A percentile compares a stretch with the other conserved stretches of the same genome.
Conservation (phyloP, 208 protist genomes). For the Crithidia thermophila region DNA sequence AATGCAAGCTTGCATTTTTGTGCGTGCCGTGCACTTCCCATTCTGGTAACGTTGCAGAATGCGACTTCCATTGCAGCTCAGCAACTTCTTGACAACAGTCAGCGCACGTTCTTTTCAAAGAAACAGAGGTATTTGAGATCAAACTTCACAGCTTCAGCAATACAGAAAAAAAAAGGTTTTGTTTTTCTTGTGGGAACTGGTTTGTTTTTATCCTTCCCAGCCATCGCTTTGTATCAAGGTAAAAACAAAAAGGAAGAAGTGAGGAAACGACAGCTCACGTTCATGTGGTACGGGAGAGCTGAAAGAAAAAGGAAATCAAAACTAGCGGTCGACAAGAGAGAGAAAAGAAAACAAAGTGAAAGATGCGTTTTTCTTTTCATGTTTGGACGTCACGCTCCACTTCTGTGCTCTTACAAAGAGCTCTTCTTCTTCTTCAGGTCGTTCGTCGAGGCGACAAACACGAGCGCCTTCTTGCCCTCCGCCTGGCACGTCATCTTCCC, state of each 20-base stretch:
- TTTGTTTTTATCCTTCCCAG: neutral
- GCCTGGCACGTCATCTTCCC: slow-evolving; percentile 64
- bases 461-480: slow-evolving; percentile 45
- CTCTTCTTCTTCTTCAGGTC: slow-evolving; percentile 15
- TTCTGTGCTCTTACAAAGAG: slow-evolving; percentile 5
- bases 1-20: too few relatives aligned
- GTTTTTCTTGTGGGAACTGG: neutral
- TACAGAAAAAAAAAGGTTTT: neutral
- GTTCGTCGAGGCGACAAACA: slow-evolving; percentile 90
- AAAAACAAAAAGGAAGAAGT: slow-evolving; percentile 11
- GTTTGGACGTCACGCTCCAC: slow-evolving; percentile 36
- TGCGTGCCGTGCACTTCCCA: too few relatives aligned
- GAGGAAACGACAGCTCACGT: too few relatives aligned
- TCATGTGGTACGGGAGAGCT: too few relatives aligned
- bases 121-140: too few relatives aligned
- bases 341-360: neutral
- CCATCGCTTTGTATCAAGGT: neutral
- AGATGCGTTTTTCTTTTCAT: neutral
- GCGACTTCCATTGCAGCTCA: too few relatives aligned
- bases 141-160: too few relatives aligned
- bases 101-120: too few relatives aligned
- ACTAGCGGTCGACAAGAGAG: slow-evolving; percentile 5
- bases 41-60: too few relatives aligned
- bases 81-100: too few relatives aligned
- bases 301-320: neutral